phyloP scores from a whole-genome alignment of 2,329 filamentous ascomycete species.

The Furcasterigmium furcatum region DNA sequence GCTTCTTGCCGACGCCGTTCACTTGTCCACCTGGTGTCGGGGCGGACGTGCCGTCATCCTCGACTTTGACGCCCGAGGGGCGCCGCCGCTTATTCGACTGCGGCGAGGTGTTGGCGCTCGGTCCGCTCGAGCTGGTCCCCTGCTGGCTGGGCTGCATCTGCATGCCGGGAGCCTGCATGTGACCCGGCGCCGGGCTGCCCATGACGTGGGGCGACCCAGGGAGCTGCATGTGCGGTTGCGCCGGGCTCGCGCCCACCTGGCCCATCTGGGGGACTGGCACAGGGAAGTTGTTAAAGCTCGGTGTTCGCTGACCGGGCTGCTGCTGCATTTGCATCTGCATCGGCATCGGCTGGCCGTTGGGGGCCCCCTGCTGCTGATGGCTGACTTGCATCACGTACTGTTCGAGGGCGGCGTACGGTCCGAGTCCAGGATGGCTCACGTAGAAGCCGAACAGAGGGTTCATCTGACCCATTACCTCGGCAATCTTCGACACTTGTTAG shows the following conservation, averaged over 20 bases:
- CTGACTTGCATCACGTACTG: constrained; percentile 55
- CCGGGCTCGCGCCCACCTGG: constrained; percentile 44
- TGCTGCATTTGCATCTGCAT: no score
- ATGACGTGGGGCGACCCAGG: constrained; percentile 57
- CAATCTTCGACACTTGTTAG: constrained; percentile 43
- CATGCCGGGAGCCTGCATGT: constrained; percentile 65
- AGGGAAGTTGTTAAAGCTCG: constrained; percentile 53
- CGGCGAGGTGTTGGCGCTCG: constrained; percentile 65
- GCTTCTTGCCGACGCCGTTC: constrained; percentile 52
- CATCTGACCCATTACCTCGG: constrained; percentile 66
- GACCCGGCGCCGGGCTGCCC: constrained; percentile 58
- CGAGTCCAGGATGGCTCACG: constrained; percentile 49
- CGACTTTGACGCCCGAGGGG: constrained; percentile 54
- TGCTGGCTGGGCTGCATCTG: constrained; percentile 66
- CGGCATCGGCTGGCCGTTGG: constrained; percentile 49
- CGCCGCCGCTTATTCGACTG: constrained; percentile 57
- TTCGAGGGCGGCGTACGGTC: constrained; percentile 57
- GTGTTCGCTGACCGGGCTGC: constrained; percentile 48
- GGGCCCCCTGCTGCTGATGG: constrained; percentile 24
- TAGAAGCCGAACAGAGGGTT: constrained; percentile 59
- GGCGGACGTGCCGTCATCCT: constrained; percentile 49
- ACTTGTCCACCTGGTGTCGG: constrained; percentile 48
- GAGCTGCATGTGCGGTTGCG: constrained; percentile 55
- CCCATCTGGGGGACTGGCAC: background rate
- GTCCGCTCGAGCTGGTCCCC: constrained; percentile 62